A percentile compares a stretch with the other conserved stretches of the same genome.
Evolutionary conservation across 352 stramenopile genomes (phyloP).

Genomic region (Phytophthora ramorum): DNA sequence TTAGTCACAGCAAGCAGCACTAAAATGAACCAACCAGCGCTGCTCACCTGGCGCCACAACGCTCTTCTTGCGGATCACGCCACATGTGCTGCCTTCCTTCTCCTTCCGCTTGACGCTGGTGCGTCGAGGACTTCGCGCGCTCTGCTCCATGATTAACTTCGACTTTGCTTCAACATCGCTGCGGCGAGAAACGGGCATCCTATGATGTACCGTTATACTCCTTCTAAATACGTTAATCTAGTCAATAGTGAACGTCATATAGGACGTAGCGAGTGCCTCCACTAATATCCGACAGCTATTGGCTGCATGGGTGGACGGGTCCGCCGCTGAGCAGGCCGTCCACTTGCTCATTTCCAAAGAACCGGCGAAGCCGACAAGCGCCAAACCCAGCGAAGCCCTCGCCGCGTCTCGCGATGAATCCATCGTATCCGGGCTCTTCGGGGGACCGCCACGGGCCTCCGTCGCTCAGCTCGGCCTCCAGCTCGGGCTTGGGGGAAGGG

Average conservation of each 20-base stretch:
- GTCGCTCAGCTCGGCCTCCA: constrained; percentile 44
- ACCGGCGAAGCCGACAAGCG: constrained; percentile 25
- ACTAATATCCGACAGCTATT: not conserved
- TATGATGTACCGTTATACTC: not conserved
- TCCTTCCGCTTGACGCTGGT: constrained; percentile 16
- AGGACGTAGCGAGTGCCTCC: not conserved
- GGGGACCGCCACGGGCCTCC: constrained; percentile 68
- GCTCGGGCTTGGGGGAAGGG: constrained; percentile 46
- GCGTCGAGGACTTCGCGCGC: not conserved
- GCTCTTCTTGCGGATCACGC: constrained; percentile 7
- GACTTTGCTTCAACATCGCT: constrained; percentile 13
- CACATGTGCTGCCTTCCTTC: not conserved
- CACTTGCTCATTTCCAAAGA: constrained; percentile 25
- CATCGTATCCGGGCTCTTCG: constrained; percentile 76
- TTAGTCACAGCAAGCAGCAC: not conserved
- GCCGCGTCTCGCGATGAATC: constrained; percentile 62
- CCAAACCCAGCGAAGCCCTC: not conserved
- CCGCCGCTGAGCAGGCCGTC: not conserved
- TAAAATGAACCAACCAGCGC: not conserved
- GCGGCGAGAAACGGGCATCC: not conserved
- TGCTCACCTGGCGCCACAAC: constrained; percentile 9
- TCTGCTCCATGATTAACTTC: constrained; percentile 26
- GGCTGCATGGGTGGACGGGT: not conserved
- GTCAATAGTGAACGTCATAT: not conserved
- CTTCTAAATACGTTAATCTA: not conserved